Conservation (phyloP, 2,329 filamentous ascomycete genomes). For the Davidsoniella virescens region DNA sequence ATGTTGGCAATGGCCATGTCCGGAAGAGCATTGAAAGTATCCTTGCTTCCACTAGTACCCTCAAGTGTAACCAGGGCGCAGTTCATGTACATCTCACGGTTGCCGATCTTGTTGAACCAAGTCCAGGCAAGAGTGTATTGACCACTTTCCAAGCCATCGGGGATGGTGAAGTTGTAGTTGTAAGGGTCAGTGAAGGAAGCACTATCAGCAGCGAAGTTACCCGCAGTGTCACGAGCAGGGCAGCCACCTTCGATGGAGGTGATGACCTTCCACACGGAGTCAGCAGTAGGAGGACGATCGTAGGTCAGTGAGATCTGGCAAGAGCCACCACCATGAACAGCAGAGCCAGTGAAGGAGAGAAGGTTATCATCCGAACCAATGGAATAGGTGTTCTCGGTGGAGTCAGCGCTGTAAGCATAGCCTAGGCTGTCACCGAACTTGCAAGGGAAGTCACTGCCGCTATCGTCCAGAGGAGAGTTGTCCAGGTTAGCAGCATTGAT, state of each 20-base stretch:
- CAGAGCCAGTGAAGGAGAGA: slow-evolving; percentile 52
- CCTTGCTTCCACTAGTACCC: slow-evolving; percentile 30
- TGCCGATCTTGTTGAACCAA: slow-evolving; percentile 87
- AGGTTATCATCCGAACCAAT: slow-evolving; percentile 41
- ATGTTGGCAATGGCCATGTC: slow-evolving; percentile 55
- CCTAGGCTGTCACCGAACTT: slow-evolving; percentile 35
- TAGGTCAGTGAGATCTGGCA: slow-evolving; percentile 82
- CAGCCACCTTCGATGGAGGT: slow-evolving; percentile 78
- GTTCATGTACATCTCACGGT: slow-evolving; percentile 97
- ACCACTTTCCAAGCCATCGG: slow-evolving; percentile 53
- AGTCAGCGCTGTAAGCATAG: neutral
- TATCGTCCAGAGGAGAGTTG: slow-evolving; percentile 47
- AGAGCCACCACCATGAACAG: slow-evolving; percentile 78
- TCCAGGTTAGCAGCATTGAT: slow-evolving; percentile 27
- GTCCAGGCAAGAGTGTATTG: slow-evolving; percentile 78
- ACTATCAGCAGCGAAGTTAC: slow-evolving; percentile 37
- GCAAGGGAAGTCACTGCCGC: slow-evolving; percentile 67
- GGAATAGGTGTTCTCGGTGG: slow-evolving; percentile 38
- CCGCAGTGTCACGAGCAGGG: slow-evolving; percentile 40
- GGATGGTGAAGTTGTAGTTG: slow-evolving; percentile 55
- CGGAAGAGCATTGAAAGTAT: slow-evolving; percentile 48
- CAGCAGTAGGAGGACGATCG: slow-evolving; percentile 49
- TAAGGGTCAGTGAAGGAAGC: slow-evolving; percentile 30
- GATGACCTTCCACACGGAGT: slow-evolving; percentile 73
- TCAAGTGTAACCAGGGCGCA: slow-evolving; percentile 61